A percentile compares a stretch with the other conserved stretches of the same genome.
Evolutionary conservation across 768 basidiomycete genomes (phyloP).

Genomic region (Cyathus striatus): DNA sequence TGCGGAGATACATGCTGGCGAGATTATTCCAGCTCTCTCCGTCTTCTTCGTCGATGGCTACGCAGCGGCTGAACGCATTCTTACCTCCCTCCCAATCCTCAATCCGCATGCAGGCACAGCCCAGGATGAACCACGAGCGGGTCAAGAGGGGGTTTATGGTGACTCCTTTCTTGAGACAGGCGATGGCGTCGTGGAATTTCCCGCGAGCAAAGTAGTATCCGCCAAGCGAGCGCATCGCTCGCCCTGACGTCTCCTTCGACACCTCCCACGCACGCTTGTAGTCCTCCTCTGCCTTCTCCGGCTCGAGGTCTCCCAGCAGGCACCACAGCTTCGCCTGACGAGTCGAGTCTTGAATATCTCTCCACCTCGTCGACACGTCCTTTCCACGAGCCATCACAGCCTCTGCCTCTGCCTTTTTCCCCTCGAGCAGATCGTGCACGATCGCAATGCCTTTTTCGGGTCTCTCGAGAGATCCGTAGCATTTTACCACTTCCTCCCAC

Average conservation of each 20-base stretch:
- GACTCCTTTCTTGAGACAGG: constrained; percentile 69
- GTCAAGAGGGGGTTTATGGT: constrained; percentile 82
- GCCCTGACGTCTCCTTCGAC: constrained; percentile 74
- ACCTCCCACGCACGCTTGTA: constrained; percentile 84
- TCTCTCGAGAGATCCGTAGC: constrained; percentile 78
- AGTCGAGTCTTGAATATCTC: constrained; percentile 49
- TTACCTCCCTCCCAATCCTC: constrained; percentile 84
- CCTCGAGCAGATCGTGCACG: constrained; percentile 82
- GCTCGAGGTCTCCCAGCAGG: constrained; percentile 88
- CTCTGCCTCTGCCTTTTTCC: constrained; percentile 80
- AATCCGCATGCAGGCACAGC: constrained; percentile 78
- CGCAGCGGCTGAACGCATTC: constrained; percentile 81
- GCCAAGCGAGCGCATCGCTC: constrained; percentile 90
- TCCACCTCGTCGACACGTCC: constrained; percentile 33
- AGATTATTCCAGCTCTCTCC: constrained; percentile 98
- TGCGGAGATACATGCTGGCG: constrained; percentile 87
- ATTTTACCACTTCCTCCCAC: constrained; percentile 96
- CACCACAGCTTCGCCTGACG: constrained; percentile 94
- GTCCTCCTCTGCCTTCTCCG: constrained; percentile 59
- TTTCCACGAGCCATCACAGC: constrained; percentile 60
- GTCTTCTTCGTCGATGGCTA: constrained; percentile 91
- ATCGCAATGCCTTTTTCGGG: constrained; percentile 74
- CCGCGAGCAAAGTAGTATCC: constrained; percentile 71
- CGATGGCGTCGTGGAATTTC: constrained; percentile 58
- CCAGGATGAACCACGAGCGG: constrained; percentile 97